phyloP scores from a whole-genome alignment of 2,329 filamentous ascomycete species.

The Penicillium janthinellum region DNA sequence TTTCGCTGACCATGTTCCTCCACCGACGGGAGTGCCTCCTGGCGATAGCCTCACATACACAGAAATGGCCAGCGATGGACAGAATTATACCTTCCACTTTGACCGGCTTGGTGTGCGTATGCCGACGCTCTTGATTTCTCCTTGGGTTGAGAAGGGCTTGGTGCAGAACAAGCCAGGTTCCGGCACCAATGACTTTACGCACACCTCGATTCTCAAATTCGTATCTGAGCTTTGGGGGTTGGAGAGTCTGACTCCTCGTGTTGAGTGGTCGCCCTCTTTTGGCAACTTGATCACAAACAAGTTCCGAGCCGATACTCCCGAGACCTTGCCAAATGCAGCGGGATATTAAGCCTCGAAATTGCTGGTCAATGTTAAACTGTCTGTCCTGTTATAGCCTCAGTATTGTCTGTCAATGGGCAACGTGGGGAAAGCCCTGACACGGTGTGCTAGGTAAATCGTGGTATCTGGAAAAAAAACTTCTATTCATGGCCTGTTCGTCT shows the following conservation, averaged over 20 bases:
- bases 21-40: constrained; percentile 43
- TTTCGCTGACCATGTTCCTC: constrained; percentile 51
- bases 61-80: constrained; percentile 27
- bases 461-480: not conserved
- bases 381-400: not conserved
- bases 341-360: constrained; percentile 20
- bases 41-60: constrained; percentile 44
- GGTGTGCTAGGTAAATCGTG: not conserved
- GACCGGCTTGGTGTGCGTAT: constrained; percentile 36
- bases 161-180: constrained; percentile 46
- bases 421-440: not conserved
- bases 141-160: constrained; percentile 46
- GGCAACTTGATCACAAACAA: constrained; percentile 31
- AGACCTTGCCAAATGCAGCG: constrained; percentile 27
- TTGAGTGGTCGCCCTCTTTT: constrained; percentile 44
- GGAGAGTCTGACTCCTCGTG: constrained; percentile 41
- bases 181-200: constrained; percentile 46
- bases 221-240: constrained; percentile 49
- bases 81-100: constrained; percentile 35
- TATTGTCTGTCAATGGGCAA: too few relatives aligned
- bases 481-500: not conserved
- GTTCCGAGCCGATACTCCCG: constrained; percentile 31
- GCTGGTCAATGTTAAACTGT: too few relatives aligned
- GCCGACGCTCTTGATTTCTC: constrained; percentile 36
- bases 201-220: constrained; percentile 49